These are phyloP conservation scores for Talaromyces adpressus DNA, from an alignment of 495 filamentous ascomycete genomes.

Conservation along the genomic window DNA sequence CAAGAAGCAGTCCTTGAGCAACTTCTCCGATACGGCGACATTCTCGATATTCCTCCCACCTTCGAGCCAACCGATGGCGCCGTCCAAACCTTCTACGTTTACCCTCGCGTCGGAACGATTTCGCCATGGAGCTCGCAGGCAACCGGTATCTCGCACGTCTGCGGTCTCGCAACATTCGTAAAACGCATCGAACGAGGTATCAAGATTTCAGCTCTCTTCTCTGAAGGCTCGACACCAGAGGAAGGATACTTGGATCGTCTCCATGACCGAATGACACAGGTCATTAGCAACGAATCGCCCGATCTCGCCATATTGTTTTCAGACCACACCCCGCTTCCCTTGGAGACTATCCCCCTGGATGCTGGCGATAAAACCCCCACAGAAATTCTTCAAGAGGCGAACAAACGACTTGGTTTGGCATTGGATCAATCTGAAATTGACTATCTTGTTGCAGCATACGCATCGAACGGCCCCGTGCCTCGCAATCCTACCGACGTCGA, in stretches of 20 bases:
- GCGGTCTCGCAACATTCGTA: constrained; percentile 64
- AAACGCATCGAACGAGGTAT: constrained; percentile 85
- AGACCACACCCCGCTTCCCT: constrained; percentile 59
- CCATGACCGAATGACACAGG: constrained; percentile 92
- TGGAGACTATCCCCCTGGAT: constrained; percentile 67
- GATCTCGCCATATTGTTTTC: constrained; percentile 71
- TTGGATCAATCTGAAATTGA: constrained; percentile 86
- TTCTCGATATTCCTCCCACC: constrained; percentile 36
- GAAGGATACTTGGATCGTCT: constrained; percentile 62
- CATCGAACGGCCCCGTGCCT: constrained; percentile 56
- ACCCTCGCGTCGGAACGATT: constrained; percentile 73
- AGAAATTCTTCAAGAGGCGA: constrained; percentile 71
- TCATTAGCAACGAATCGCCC: constrained; percentile 56
- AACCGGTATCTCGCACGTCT: constrained; percentile 89
- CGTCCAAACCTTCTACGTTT: constrained; percentile 58
- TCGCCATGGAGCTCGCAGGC: constrained; percentile 98
- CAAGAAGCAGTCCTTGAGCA: constrained; percentile 47
- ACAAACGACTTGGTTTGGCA: constrained; percentile 73
- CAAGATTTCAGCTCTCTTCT: constrained; percentile 51
- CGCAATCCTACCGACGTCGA: constrained; percentile 83
- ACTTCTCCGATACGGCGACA: constrained; percentile 58
- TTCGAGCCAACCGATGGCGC: constrained; percentile 34
- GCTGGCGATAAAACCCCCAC: constrained; percentile 53
- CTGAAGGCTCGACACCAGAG: constrained; percentile 25
- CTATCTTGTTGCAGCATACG: constrained; percentile 84